Evolutionary conservation across 2,329 filamentous ascomycete genomes (phyloP).

Genomic region (Curvularia eragrostidis): DNA sequence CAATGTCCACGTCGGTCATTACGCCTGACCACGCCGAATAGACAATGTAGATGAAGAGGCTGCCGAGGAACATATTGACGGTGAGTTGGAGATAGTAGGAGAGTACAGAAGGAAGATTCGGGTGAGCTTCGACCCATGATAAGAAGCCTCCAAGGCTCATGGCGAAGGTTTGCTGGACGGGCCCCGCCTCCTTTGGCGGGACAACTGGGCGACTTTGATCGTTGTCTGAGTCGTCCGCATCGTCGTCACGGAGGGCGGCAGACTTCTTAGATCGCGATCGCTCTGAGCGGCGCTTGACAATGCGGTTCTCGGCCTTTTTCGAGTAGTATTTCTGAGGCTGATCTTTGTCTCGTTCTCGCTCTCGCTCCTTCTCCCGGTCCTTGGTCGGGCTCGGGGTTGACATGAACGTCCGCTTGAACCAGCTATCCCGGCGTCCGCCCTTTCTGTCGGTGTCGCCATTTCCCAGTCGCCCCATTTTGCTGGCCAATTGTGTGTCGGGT

Average conservation of each 20-base stretch:
- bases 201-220: conserved; percentile 15
- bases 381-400: conserved; percentile 50
- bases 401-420: conserved; percentile 35
- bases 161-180: conserved; percentile 31
- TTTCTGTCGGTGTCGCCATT: conserved; percentile 45
- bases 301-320: conserved; percentile 50
- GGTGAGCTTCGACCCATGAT: conserved; percentile 68
- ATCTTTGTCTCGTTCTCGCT: conserved; percentile 34
- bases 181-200: conserved; percentile 8
- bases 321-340: conserved; percentile 40
- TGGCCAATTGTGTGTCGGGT: conserved; percentile 47
- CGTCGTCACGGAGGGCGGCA: conserved; percentile 21
- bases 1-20: conserved; percentile 75
- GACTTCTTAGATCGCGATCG: conserved; percentile 38
- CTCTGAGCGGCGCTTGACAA: conserved; percentile 41
- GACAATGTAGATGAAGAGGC: conserved; percentile 67
- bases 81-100: conserved; percentile 70
- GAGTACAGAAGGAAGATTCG: conserved; percentile 69
- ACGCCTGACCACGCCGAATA: conserved; percentile 74
- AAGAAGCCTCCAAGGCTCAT: conserved; percentile 59
- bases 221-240: conserved; percentile 38
- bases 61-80: conserved; percentile 69
- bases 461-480: conserved; percentile 36
- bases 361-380: conserved; percentile 41
- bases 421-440: conserved; percentile 39